These are phyloP conservation scores for Xylaria sp. DNA, from an alignment of 2,329 filamentous ascomycete species.

Conservation along the genomic window DNA sequence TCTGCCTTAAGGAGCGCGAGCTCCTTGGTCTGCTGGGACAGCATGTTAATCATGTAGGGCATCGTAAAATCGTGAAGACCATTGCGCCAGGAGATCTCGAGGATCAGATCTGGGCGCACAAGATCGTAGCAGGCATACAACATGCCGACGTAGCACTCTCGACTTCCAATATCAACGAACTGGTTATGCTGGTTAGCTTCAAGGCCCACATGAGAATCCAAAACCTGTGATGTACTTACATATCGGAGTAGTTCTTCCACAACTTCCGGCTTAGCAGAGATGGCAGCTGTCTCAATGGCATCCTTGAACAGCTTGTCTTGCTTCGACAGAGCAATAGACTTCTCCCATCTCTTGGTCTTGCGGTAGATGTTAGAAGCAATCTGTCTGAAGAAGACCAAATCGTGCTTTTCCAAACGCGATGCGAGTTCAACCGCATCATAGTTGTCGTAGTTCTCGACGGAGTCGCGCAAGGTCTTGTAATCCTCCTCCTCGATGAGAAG, in stretches of 20 bases:
- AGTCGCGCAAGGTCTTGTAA: conserved; percentile 96
- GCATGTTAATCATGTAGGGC: conserved; percentile 99
- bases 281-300: conserved; percentile 93
- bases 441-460: conserved; percentile 98
- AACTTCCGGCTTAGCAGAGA: conserved; percentile 83
- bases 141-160: conserved; percentile 99
- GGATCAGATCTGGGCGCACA: conserved; percentile 83
- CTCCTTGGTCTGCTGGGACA: conserved; percentile 83
- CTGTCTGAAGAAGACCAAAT: conserved; percentile 98
- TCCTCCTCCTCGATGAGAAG: conserved; percentile 97
- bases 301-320: conserved; percentile 99
- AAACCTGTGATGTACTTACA: conserved; percentile 59
- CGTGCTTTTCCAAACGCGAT: conserved; percentile 89
- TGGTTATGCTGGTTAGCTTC: conserved; percentile 40
- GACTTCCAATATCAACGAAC: conserved; percentile 99
- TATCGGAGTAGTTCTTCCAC: conserved; percentile 95
- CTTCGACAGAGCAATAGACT: conserved; percentile 95
- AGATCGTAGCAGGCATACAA: conserved; percentile 97
- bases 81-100: conserved; percentile 96
- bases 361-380: conserved; percentile 98
- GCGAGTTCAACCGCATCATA: conserved; percentile 94
- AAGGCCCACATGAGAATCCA: neutral
- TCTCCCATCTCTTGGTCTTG: conserved; percentile 99
- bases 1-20: conserved; percentile 84
- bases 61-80: conserved; percentile 95